phyloP scores from a whole-genome alignment of 371 early-diverging fungal species.

The Apophysomyces variabilis region DNA sequence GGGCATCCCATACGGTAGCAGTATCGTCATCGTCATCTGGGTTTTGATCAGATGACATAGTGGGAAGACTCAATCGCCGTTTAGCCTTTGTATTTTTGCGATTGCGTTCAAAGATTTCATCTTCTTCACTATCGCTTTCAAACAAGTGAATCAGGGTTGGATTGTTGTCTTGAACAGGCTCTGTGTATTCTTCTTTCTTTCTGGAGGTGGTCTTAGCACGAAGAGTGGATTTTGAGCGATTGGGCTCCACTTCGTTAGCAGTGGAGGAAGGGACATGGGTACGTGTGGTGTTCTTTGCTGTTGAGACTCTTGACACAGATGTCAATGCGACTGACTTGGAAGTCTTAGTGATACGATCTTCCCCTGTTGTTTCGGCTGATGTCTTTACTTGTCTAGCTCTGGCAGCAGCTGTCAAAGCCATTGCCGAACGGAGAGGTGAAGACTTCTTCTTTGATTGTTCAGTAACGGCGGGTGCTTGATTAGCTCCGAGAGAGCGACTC shows the following conservation, averaged over 20 bases:
- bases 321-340: slow-evolving; percentile 3
- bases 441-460: neutral
- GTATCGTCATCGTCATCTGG: neutral
- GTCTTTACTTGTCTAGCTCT: slow-evolving; percentile 2
- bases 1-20: slow-evolving; percentile 14
- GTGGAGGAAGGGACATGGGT: slow-evolving; percentile 1
- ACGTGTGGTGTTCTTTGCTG: neutral
- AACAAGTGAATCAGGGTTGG: neutral
- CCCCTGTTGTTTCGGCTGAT: neutral
- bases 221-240: slow-evolving; percentile 3
- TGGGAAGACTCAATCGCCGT: slow-evolving; percentile 18
- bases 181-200: slow-evolving; percentile 2
- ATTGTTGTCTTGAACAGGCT: neutral
- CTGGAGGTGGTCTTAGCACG: neutral
- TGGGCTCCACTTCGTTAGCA: slow-evolving; percentile 3
- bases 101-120: neutral
- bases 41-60: neutral
- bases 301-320: neutral
- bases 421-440: slow-evolving; percentile 4
- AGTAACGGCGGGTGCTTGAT: neutral
- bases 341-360: neutral
- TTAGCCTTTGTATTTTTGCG: neutral
- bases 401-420: slow-evolving; percentile 5
- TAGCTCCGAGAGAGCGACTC: slow-evolving; percentile 1
- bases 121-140: neutral